These are phyloP conservation scores for Diaporthe batatas DNA, from an alignment of 2,329 filamentous ascomycete genomes.

Conservation along the genomic window DNA sequence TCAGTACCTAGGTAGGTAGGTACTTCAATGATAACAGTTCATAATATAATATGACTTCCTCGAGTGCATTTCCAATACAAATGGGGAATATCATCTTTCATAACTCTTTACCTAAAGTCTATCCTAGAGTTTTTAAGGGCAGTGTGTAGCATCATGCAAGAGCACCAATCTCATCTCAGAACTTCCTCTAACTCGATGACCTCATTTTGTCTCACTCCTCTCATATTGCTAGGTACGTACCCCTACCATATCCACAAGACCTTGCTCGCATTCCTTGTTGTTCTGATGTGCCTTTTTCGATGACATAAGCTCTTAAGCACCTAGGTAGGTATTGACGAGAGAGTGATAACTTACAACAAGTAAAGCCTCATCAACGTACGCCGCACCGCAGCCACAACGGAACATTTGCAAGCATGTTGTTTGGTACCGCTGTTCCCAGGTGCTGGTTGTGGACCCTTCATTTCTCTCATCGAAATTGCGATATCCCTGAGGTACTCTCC, in stretches of 20 bases:
- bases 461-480: slow-evolving; percentile 17
- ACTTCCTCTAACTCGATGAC: not conserved
- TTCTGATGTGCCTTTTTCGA: not conserved
- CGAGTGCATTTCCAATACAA: not conserved
- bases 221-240: not conserved
- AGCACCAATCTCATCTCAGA: not conserved
- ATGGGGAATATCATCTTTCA: not conserved
- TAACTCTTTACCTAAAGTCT: not conserved
- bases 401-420: not conserved
- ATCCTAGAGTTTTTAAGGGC: not conserved
- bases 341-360: not conserved
- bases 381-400: slow-evolving; percentile 9
- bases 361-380: not conserved
- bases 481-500: not conserved
- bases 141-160: not conserved
- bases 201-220: not conserved
- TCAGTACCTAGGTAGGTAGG: slow-evolving; percentile 36
- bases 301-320: not conserved
- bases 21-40: too few relatives aligned
- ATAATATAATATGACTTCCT: not conserved
- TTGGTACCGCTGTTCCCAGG: slow-evolving; percentile 8
- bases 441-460: not conserved
- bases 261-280: not conserved
- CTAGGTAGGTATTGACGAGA: not conserved
- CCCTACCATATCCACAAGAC: too few relatives aligned